Conservation (phyloP, 345 rosid genomes). For the Erodium maritimum region DNA sequence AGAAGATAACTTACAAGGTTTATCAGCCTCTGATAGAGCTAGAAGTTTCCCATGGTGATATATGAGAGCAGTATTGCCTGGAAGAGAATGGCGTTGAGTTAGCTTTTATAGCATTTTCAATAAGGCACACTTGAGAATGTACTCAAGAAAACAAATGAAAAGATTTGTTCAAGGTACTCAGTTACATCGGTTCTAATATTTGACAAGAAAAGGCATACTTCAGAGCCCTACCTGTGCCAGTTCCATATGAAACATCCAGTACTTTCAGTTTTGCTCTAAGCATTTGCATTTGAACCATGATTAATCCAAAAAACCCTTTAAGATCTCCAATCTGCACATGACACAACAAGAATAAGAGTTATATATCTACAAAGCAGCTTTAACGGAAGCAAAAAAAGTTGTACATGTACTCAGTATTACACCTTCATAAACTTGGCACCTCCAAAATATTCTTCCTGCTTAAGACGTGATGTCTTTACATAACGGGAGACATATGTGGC, state of each 20-base stretch:
- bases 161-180: no score
- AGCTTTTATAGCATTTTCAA: not conserved
- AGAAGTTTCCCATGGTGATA: conserved; percentile 89
- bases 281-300: conserved; percentile 56
- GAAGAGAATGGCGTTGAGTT: conserved; percentile 10
- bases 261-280: conserved; percentile 61
- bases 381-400: not conserved
- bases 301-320: conserved; percentile 72
- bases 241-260: conserved; percentile 61
- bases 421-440: conserved; percentile 89
- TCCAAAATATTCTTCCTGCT: conserved; percentile 80
- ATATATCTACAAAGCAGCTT: not conserved
- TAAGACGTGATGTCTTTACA: conserved; percentile 69
- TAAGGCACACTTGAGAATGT: no score
- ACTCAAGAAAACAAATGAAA: no score
- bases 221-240: conserved; percentile 50
- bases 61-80: conserved; percentile 82
- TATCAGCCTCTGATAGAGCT: conserved; percentile 72
- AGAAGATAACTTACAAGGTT: conserved; percentile 58
- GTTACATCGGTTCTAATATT: no score
- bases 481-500: conserved; percentile 75
- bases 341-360: not conserved
- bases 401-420: not conserved
- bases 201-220: not conserved
- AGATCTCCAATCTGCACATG: conserved; percentile 69